Evolutionary conservation across 257 asterid species (phyloP), one percentile per base, ranked within the genome.

Genomic region (Solanum rostratum): DNA sequence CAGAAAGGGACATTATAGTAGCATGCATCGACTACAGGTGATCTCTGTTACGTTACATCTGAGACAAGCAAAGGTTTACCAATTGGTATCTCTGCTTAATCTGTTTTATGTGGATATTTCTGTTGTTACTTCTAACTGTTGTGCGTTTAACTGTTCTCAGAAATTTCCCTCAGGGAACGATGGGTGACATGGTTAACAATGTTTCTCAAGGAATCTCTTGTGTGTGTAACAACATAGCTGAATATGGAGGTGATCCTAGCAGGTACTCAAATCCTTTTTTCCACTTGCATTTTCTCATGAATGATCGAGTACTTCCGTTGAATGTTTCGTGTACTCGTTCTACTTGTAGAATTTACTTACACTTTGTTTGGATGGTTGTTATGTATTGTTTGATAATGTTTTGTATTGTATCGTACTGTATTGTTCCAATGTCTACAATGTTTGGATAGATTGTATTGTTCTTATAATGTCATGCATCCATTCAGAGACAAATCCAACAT

Each of bases 21-120:
- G 99, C 97, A 89, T 96, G 99, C 91, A 93, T 96, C 83, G 99
- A 96, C 87, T 96, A 96, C 93, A 94, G 99, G 97, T 96, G 83
- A 22, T 12, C 18, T 83, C 60, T 73, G n/a, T n/a, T n/a, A n/a
- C n/a, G 19, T 24, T 62, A 10, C 37, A 60, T 24, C 37, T 60
- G 69, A 60, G 69, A 37, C 10, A 22, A 60, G 33, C 24, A 22
- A 3, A 22, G 37, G 13, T 27, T 60, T 60, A 24, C 37, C 4
- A 60, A 60, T 22, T 60, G 33, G 37, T 12, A 14, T 60, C 68
- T 24, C 33, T 60, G 60, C 68, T 60, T 60, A 60, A 60, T 60
- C n/a, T n/a, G n/a, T n/a, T n/a, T n/a, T n/a, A n/a, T n/a, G n/a
- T n/a, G n/a, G n/a, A n/a, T n/a, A n/a, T n/a, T n/a, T n/a, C n/a